Conservation (phyloP, 108 stramenopile genomes). For the Cylindrotheca closterium region DNA sequence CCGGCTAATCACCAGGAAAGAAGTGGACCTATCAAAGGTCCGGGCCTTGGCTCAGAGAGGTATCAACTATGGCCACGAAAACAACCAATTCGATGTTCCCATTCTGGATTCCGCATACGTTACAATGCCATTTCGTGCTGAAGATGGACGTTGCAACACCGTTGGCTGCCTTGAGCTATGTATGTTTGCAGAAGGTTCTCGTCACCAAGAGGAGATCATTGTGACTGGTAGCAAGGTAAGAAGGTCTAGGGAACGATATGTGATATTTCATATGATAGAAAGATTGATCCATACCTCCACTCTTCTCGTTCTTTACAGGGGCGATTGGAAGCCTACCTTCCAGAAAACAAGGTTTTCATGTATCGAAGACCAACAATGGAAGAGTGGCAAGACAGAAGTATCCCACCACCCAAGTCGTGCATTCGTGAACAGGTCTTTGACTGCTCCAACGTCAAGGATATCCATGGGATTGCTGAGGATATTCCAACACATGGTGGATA, state of each 20-base stretch:
- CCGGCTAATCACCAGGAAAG: slow-evolving; percentile 75
- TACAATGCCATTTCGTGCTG: slow-evolving; percentile 55
- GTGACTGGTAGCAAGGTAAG: slow-evolving; percentile 78
- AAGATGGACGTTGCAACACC: slow-evolving; percentile 8
- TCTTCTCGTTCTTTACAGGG: slow-evolving; percentile 28
- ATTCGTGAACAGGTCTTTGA: slow-evolving; percentile 61
- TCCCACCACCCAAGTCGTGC: slow-evolving; percentile 65
- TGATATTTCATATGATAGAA: too few species aligned
- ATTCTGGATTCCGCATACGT: slow-evolving; percentile 87
- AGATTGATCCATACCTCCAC: background rate
- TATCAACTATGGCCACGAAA: slow-evolving; percentile 64
- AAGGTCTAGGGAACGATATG: background rate
- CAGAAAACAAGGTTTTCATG: slow-evolving; percentile 83
- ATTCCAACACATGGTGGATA: slow-evolving; percentile 81
- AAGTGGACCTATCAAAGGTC: slow-evolving; percentile 46
- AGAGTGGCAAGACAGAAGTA: slow-evolving; percentile 65
- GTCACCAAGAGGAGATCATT: slow-evolving; percentile 88
- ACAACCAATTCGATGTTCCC: slow-evolving; percentile 45
- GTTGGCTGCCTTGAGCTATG: slow-evolving; percentile 81
- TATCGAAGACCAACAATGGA: slow-evolving; percentile 57
- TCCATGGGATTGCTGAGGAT: slow-evolving; percentile 61
- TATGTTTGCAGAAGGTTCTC: slow-evolving; percentile 84
- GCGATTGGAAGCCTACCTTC: slow-evolving; percentile 80
- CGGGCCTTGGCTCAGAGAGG: slow-evolving; percentile 61
- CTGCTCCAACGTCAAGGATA: slow-evolving; percentile 66